Evolutionary conservation across 257 asterid genomes (phyloP), one percentile per base, ranked within the genome.

Genomic region (Salvia hispanica): DNA sequence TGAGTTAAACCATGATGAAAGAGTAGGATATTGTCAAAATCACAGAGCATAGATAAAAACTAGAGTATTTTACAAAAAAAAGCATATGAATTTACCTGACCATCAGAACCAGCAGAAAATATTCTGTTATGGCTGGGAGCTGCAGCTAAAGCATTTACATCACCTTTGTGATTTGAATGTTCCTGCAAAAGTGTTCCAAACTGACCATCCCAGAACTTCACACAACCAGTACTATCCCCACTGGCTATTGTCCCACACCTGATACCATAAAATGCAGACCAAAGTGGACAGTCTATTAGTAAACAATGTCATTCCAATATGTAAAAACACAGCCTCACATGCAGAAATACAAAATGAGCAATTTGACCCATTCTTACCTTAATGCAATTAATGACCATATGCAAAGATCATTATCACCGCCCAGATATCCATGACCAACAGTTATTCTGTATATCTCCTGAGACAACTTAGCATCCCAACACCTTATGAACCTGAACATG

Each of bases 31-130:
- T 15, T 44, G 12, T 8, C 8, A 28, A 61, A 75, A 72, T 47
- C 21, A 65, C 42, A 43, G 31, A 25, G 8, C 36, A 50, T 25
- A 53, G n/a, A 53, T 33, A 36, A 16, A 14, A 72, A 36, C 56
- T 10, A 34, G 43, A 33, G 33, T 11, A 34, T 25, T 25, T 25
- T 25, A 25, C 31, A 2, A 25, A 25, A 18, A 18, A 25, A 25
- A 25, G 31, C 31, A 25, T 25, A 25, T 25, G 31, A 25, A 62
- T 57, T 52, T 87, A 94, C 97, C 99, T 91, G 97, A 70, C 99
- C 99, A 79, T 91, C 99, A 60, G 98, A 86, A 67, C 97, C 98
- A 66, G 92, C 88, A 78, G 98, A 92, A 67, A 87, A 94, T 34
- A 91, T 97, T 80, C 95, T 78, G 71, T 74, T 83, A 69, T 94